Evolutionary conservation across 768 basidiomycete species (phyloP).

Genomic region (Russula emetica): DNA sequence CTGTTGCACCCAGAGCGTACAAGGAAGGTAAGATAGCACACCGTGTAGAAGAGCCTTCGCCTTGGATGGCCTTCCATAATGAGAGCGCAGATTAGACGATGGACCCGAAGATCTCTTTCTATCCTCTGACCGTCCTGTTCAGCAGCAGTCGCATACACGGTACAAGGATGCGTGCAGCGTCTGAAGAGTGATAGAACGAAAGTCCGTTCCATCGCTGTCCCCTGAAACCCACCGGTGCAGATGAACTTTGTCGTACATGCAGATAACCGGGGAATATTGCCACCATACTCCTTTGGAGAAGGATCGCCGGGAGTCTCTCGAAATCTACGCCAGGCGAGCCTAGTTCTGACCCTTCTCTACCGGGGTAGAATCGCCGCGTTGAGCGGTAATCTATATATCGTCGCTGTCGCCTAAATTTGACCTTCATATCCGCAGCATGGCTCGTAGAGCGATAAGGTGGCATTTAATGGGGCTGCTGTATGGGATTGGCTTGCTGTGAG

Average conservation of each 20-base stretch:
- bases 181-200: neutral
- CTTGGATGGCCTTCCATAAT: neutral
- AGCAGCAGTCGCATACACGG: too few relatives aligned
- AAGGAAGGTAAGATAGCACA: too few relatives aligned
- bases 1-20: too few relatives aligned
- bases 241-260: too few relatives aligned
- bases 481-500: too few relatives aligned
- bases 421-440: neutral
- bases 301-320: too few relatives aligned
- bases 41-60: neutral
- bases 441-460: neutral
- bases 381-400: too few relatives aligned
- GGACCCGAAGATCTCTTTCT: too few relatives aligned
- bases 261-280: too few relatives aligned
- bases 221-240: too few relatives aligned
- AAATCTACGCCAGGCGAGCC: neutral
- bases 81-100: neutral
- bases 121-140: too few relatives aligned
- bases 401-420: neutral
- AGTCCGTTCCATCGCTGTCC: neutral
- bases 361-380: neutral
- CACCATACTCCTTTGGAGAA: too few relatives aligned
- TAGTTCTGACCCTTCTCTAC: neutral
- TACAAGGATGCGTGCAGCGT: neutral
- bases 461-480: neutral